Evolutionary conservation across 331 rosid species (phyloP).

Genomic region (Acacia concinna): DNA sequence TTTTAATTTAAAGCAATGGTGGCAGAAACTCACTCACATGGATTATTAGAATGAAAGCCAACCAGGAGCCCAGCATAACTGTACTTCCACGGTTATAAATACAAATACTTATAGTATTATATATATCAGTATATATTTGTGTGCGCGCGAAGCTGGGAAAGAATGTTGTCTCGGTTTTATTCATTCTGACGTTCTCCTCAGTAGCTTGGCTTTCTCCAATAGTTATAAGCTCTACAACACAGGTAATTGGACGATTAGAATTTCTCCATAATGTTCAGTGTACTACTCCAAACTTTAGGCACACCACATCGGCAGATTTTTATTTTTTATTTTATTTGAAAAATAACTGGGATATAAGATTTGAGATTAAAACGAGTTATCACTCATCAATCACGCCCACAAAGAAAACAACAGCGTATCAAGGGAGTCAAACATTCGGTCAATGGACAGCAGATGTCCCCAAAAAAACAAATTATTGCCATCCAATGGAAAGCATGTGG

Average conservation of each 20-base stretch:
- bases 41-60: neutral
- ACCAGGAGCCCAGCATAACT: neutral
- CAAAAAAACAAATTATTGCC: neutral
- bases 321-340: no score
- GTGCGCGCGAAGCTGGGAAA: neutral
- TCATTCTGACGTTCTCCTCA: neutral
- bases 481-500: neutral
- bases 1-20: neutral
- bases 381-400: neutral
- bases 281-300: neutral
- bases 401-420: constrained; percentile 1
- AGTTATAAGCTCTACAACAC: neutral
- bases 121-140: neutral
- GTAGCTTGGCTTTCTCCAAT: neutral
- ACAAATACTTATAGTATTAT: neutral
- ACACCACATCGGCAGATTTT: neutral
- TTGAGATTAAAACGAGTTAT: neutral
- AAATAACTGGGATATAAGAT: neutral
- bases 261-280: neutral
- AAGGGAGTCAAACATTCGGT: constrained; percentile 15
- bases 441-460: neutral
- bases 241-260: neutral
- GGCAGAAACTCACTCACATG: neutral
- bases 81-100: neutral
- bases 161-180: neutral